A percentile compares a stretch with the other conserved stretches of the same genome.
These are phyloP conservation scores for Pouteria glomerata DNA, from an alignment of 148 eudicot genomes.

Conservation along the genomic window DNA sequence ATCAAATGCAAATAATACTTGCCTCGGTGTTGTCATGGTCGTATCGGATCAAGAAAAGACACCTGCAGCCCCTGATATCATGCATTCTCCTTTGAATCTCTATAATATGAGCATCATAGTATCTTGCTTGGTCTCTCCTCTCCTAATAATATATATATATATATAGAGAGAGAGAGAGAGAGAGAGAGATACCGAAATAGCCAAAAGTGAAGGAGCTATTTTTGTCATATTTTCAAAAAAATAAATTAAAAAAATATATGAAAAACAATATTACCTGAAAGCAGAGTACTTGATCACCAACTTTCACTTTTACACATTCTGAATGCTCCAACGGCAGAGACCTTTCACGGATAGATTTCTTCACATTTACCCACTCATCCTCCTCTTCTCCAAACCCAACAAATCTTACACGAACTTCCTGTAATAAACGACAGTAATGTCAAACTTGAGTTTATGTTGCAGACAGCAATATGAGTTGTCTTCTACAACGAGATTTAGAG, in stretches of 20 bases:
- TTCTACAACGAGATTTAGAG: no score
- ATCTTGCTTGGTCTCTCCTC: slow-evolving; percentile 61
- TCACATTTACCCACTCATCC: slow-evolving; percentile 88
- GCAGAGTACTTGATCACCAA: slow-evolving; percentile 76
- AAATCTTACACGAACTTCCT: slow-evolving; percentile 91
- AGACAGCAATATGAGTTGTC: neutral
- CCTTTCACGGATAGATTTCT: slow-evolving; percentile 57
- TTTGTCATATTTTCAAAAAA: neutral
- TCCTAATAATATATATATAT: slow-evolving; percentile 59
- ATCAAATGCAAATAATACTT: slow-evolving; percentile 10
- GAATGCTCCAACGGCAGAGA: slow-evolving; percentile 76
- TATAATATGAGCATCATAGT: slow-evolving; percentile 65
- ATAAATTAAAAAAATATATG: neutral
- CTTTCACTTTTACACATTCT: slow-evolving; percentile 64
- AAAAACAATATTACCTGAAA: slow-evolving; percentile 53
- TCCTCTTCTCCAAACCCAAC: slow-evolving; percentile 77
- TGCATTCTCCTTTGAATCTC: slow-evolving; percentile 69
- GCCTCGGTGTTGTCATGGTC: slow-evolving; percentile 70
- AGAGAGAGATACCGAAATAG: slow-evolving; percentile 6
- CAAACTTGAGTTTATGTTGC: neutral
- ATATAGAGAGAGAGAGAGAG: no score
- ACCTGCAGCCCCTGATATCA: slow-evolving; percentile 94
- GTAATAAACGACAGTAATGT: slow-evolving; percentile 18
- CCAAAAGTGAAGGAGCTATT: neutral
- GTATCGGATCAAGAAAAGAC: slow-evolving; percentile 74